Evolutionary conservation across 352 stramenopile genomes (phyloP), one percentile per base, ranked within the genome.

Genomic region (Elongisporangium prolatum): DNA sequence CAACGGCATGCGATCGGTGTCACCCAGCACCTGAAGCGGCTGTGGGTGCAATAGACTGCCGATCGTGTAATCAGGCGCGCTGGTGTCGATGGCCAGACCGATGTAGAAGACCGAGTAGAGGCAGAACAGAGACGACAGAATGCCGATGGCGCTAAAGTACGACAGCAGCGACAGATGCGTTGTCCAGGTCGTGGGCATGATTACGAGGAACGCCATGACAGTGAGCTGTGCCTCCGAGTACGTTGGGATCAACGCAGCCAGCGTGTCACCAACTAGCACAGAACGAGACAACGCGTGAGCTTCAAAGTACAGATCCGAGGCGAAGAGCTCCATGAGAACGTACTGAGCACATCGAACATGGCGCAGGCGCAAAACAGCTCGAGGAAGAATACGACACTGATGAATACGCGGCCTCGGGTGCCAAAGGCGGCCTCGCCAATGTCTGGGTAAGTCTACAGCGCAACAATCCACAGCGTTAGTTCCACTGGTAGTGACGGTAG

Each of bases 291-390:
- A 47, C 2, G 37, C 38, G 47, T 50, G 7, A 67, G 51, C 21
- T 50, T 52, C 4, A 16, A 13, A 40, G 10, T 2, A 44, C 34
- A 44, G 28, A 10, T 38, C 6, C 28, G 21, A 37, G 5, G 24
- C 11, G 18, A 1, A 21, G 50, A 37, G 17, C 3, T 16, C 14
- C 6, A 4, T 21, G 48, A 6, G 20, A 14, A 72, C 80, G 56
- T 78, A 93, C 82, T 91, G 18, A 94, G 63, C 13, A 93, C 79
- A 69, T 79, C 72, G 59, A 91, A 89, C 80, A 90, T 93, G 25
- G 79, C 78, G 54, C 73, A 85, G n/a, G 72, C 28, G 28, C 34
- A 44, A 13, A 93, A 94, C 9, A 94, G 73, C 71, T 94, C 85
- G 0, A 71, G 69, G 60, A 93, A 94, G 72, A 92, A 94, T 20